phyloP scores from a whole-genome alignment of 768 basidiomycete genomes.

The Bullera alba region DNA sequence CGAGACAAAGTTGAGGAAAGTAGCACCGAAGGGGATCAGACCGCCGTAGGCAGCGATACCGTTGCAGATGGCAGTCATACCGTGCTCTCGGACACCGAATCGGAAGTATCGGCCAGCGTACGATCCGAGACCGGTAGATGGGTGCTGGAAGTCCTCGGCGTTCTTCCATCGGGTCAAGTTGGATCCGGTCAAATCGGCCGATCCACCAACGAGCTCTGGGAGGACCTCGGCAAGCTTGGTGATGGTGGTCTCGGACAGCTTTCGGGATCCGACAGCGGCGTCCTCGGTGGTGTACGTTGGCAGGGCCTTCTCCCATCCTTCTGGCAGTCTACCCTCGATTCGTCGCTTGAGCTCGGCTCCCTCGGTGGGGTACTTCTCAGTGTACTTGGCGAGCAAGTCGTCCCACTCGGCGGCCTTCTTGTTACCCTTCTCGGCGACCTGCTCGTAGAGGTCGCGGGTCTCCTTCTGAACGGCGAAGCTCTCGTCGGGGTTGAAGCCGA shows the following conservation, averaged over 20 bases:
- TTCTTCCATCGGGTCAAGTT: conserved; percentile 66
- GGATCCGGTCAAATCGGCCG: conserved; percentile 84
- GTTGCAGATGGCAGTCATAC: conserved; percentile 92
- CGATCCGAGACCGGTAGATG: conserved; percentile 70
- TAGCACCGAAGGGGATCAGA: conserved; percentile 82
- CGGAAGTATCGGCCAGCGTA: conserved; percentile 87
- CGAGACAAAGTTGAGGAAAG: conserved; percentile 91
- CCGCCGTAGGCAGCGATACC: conserved; percentile 84
- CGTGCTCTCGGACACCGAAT: conserved; percentile 96
- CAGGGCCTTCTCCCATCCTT: conserved; percentile 75
- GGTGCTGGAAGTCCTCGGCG: conserved; percentile 79
- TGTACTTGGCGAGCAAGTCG: conserved; percentile 59
- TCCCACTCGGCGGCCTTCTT: conserved; percentile 70
- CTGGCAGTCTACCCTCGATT: conserved; percentile 71
- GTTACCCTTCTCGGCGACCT: conserved; percentile 65
- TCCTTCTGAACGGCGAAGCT: conserved; percentile 70
- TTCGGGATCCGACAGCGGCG: conserved; percentile 80
- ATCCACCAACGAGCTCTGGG: conserved; percentile 79
- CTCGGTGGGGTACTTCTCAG: conserved; percentile 71
- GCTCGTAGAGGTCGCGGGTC: conserved; percentile 62
- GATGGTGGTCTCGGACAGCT: conserved; percentile 83
- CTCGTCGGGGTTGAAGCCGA: conserved; percentile 70
- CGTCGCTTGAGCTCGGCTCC: conserved; percentile 79
- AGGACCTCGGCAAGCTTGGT: conserved; percentile 65
- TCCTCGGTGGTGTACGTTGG: conserved; percentile 79